phyloP scores from a whole-genome alignment of 2,329 filamentous ascomycete species.

The Exserohilum turcica region DNA sequence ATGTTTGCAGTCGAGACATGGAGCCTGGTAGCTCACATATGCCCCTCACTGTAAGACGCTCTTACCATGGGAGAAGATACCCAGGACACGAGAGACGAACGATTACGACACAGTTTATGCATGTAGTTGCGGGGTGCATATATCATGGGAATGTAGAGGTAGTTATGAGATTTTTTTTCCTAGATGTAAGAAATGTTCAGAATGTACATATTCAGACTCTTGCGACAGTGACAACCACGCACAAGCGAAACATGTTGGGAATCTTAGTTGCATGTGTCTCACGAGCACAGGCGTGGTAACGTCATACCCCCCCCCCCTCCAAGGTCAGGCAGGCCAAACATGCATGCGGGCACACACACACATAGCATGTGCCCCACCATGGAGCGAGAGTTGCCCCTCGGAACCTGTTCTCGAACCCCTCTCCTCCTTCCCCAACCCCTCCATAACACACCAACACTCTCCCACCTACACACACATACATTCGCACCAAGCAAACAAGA shows the following conservation, averaged over 20 bases:
- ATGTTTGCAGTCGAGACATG: background rate
- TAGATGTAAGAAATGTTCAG: background rate
- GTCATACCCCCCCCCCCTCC: constrained; percentile 14
- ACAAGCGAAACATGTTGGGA: background rate
- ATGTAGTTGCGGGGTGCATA: background rate
- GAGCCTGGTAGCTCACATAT: background rate
- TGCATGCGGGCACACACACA: background rate
- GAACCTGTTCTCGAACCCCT: constrained; percentile 18
- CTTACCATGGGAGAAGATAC: constrained; percentile 6
- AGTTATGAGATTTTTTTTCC: background rate
- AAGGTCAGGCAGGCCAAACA: background rate
- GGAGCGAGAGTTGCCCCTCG: background rate
- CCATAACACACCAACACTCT: background rate
- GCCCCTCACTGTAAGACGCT: background rate
- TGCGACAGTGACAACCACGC: background rate
- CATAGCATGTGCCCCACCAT: constrained; percentile 17
- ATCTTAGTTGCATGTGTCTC: background rate
- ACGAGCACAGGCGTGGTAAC: background rate
- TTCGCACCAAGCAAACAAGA: background rate
- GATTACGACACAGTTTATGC: background rate
- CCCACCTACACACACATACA: background rate
- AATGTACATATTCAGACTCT: too few species aligned
- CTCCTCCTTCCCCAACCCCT: background rate
- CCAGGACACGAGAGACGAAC: background rate
- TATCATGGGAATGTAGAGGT: background rate